Percentiles rank a stretch among this genome's conserved stretches.
These are phyloP conservation scores for Peniophora sp. DNA, from an alignment of 1,284 basidiomycete genomes.

Conservation along the genomic window DNA sequence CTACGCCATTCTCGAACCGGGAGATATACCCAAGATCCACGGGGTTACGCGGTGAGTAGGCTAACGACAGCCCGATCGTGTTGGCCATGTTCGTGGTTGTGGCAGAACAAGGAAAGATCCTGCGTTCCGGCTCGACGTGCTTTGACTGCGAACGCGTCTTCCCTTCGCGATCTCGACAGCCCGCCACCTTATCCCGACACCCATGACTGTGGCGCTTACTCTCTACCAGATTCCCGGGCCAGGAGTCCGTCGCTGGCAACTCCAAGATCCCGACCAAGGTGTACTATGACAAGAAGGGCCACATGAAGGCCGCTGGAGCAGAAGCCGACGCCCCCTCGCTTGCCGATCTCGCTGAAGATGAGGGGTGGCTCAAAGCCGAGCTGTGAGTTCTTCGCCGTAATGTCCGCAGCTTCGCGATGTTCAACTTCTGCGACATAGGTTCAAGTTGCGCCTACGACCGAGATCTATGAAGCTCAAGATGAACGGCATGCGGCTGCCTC, in stretches of 20 bases:
- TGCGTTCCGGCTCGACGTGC: too few relatives aligned
- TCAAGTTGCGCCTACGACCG: slow-evolving; percentile 71
- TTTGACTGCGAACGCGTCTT: slow-evolving; percentile 1
- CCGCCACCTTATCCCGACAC: neutral
- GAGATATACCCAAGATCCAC: slow-evolving; percentile 64
- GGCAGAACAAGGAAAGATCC: too few relatives aligned
- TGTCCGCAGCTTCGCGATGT: slow-evolving; percentile 1
- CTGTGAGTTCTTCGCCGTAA: slow-evolving; percentile 36
- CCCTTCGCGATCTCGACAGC: slow-evolving; percentile 7
- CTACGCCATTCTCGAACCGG: slow-evolving; percentile 68
- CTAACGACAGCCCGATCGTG: too few relatives aligned
- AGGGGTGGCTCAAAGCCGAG: slow-evolving; percentile 65
- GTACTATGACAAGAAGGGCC: slow-evolving; percentile 58
- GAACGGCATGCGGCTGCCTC: slow-evolving; percentile 69
- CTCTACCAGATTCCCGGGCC: slow-evolving; percentile 61
- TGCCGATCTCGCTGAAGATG: slow-evolving; percentile 59
- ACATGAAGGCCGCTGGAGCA: slow-evolving; percentile 63
- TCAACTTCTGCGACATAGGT: slow-evolving; percentile 31
- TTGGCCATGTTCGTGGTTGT: too few relatives aligned
- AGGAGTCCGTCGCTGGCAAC: slow-evolving; percentile 77
- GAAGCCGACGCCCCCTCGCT: slow-evolving; percentile 60
- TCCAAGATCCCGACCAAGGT: slow-evolving; percentile 72
- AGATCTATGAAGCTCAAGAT: slow-evolving; percentile 68
- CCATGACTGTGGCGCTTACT: too few relatives aligned
- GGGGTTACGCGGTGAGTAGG: slow-evolving; percentile 54